Conservation (phyloP, 2,329 filamentous ascomycete genomes). For the Aspergillus sp. region DNA sequence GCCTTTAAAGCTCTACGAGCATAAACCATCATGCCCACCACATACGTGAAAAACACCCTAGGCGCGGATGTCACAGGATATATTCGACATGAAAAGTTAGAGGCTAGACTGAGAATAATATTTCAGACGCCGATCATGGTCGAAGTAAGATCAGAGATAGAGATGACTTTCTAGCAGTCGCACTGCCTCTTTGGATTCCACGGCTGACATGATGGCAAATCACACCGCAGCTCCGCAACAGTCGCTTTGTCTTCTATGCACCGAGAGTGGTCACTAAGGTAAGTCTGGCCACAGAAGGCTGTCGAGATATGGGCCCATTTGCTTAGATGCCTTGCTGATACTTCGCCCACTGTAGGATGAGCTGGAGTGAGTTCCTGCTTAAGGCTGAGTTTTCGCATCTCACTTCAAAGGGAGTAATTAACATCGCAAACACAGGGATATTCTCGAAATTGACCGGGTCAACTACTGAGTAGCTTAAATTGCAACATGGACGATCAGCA, state of each 20-base stretch:
- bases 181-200: slow-evolving; percentile 5
- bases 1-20: background rate
- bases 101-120: slow-evolving; percentile 4
- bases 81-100: slow-evolving; percentile 8
- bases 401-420: background rate
- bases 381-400: background rate
- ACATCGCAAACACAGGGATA: slow-evolving; percentile 1
- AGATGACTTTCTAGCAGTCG: slow-evolving; percentile 2
- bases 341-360: slow-evolving; percentile 7
- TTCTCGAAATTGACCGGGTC: slow-evolving; percentile 4
- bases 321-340: background rate
- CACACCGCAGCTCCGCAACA: slow-evolving; percentile 8
- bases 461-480: background rate
- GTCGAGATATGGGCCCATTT: background rate
- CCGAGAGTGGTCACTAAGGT: slow-evolving; percentile 9
- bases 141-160: background rate
- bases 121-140: background rate
- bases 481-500: background rate
- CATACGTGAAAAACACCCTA: slow-evolving; percentile 6
- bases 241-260: slow-evolving; percentile 13
- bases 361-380: slow-evolving; percentile 5
- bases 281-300: background rate
- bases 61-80: slow-evolving; percentile 7
- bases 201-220: background rate
- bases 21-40: background rate